These are phyloP conservation scores for Lizonia empirigonia DNA, from an alignment of 2,329 filamentous ascomycete species.

Conservation along the genomic window DNA sequence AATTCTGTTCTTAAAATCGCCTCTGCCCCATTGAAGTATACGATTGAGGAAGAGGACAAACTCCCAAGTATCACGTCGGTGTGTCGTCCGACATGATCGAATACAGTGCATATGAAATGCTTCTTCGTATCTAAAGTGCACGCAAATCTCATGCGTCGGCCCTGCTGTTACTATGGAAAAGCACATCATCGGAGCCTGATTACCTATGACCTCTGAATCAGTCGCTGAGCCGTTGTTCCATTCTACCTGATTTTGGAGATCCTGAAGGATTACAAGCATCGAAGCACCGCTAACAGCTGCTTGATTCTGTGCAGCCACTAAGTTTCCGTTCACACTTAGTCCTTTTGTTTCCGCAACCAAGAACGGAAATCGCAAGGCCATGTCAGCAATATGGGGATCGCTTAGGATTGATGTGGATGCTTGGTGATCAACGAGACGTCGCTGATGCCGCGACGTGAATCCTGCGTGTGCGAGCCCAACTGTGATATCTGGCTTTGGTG, in stretches of 20 bases:
- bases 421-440: conserved; percentile 17
- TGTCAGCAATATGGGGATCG: conserved; percentile 24
- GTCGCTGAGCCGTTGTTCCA: too few relatives aligned
- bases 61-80: background rate
- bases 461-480: conserved; percentile 20
- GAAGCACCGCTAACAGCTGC: conserved; percentile 23
- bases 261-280: conserved; percentile 22
- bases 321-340: conserved; percentile 18
- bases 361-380: conserved; percentile 26
- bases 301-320: conserved; percentile 25
- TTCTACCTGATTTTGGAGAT: too few relatives aligned
- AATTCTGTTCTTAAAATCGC: background rate
- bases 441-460: conserved; percentile 13
- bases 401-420: conserved; percentile 17
- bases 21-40: background rate
- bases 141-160: conserved; percentile 26
- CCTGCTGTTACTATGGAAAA: conserved; percentile 20
- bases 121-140: conserved; percentile 18
- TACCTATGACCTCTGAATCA: too few relatives aligned
- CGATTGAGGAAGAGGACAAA: background rate
- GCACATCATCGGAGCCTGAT: too few relatives aligned
- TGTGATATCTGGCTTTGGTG: conserved; percentile 26
- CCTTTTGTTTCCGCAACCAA: conserved; percentile 25
- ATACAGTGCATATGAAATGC: conserved; percentile 18
- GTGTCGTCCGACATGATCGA: conserved; percentile 16